These are phyloP conservation scores for Stylonectria norvegica DNA, from an alignment of 2,329 filamentous ascomycete genomes.

Conservation along the genomic window DNA sequence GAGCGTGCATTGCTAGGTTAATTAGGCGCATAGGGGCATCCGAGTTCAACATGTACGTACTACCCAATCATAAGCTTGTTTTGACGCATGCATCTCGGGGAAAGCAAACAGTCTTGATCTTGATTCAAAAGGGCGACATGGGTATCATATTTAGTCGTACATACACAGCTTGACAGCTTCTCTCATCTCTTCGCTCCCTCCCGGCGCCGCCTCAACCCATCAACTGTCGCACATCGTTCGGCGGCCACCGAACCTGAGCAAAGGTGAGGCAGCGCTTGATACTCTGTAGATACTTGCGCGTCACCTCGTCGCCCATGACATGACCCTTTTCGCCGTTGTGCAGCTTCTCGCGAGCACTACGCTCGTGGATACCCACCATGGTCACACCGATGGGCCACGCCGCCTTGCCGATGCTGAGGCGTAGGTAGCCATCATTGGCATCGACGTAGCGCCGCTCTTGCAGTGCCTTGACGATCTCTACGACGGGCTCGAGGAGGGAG, in stretches of 20 bases:
- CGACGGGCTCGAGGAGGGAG: slow-evolving; percentile 73
- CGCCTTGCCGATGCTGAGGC: slow-evolving; percentile 90
- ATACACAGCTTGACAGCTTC: slow-evolving; percentile 2
- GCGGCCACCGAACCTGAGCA: slow-evolving; percentile 94
- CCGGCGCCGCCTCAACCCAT: slow-evolving; percentile 62
- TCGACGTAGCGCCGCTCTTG: slow-evolving; percentile 92
- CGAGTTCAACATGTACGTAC: too few relatives aligned
- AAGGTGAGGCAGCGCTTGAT: slow-evolving; percentile 97
- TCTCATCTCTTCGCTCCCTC: background rate
- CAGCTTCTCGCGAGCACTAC: slow-evolving; percentile 90
- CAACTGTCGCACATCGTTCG: slow-evolving; percentile 84
- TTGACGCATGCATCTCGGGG: slow-evolving; percentile 1
- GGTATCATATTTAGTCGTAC: slow-evolving; percentile 26
- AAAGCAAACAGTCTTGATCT: background rate
- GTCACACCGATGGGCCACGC: slow-evolving; percentile 99
- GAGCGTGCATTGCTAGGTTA: slow-evolving; percentile 13
- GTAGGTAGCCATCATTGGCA: slow-evolving; percentile 91
- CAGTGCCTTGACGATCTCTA: slow-evolving; percentile 88
- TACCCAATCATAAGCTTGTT: slow-evolving; percentile 6
- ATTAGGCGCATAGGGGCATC: slow-evolving; percentile 16
- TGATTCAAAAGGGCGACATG: slow-evolving; percentile 3
- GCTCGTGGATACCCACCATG: slow-evolving; percentile 99
- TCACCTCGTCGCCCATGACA: slow-evolving; percentile 95
- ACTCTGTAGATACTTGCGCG: slow-evolving; percentile 92
- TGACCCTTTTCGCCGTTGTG: slow-evolving; percentile 86